phyloP scores from a whole-genome alignment of 2,329 filamentous ascomycete genomes.

The Penicillium freii region DNA sequence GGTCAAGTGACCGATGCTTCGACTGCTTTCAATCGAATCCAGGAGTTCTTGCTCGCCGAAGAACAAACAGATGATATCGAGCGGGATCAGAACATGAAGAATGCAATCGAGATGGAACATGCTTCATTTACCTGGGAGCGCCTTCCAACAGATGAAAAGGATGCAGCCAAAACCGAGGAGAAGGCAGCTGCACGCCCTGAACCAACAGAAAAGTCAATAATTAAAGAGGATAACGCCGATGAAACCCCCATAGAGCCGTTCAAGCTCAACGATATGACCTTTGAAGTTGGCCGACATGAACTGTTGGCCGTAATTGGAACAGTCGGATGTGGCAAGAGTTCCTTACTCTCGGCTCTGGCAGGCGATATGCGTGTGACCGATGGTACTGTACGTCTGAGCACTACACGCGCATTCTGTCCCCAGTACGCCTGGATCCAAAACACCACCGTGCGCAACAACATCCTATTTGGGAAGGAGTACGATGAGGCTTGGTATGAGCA shows the following conservation, averaged over 20 bases:
- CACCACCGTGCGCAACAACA: slow-evolving; percentile 80
- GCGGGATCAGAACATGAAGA: slow-evolving; percentile 52
- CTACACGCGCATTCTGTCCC: slow-evolving; percentile 83
- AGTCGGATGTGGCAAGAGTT: slow-evolving; percentile 83
- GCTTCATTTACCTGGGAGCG: slow-evolving; percentile 70
- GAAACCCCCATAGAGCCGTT: slow-evolving; percentile 38
- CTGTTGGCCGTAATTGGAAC: slow-evolving; percentile 61
- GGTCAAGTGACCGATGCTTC: slow-evolving; percentile 88
- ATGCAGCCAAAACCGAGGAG: slow-evolving; percentile 21
- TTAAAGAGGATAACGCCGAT: slow-evolving; percentile 11
- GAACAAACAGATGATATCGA: slow-evolving; percentile 72
- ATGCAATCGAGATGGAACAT: slow-evolving; percentile 65
- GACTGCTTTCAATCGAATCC: slow-evolving; percentile 77
- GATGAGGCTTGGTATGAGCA: slow-evolving; percentile 75
- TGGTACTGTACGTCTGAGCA: slow-evolving; percentile 76
- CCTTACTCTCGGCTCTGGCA: slow-evolving; percentile 80
- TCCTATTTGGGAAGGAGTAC: slow-evolving; percentile 79
- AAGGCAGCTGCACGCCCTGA: slow-evolving; percentile 46
- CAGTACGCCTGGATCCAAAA: slow-evolving; percentile 99
- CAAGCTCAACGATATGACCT: slow-evolving; percentile 39
- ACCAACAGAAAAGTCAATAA: slow-evolving; percentile 12
- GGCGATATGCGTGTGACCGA: slow-evolving; percentile 77
- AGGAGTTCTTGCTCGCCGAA: slow-evolving; percentile 84
- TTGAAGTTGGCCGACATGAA: slow-evolving; percentile 40
- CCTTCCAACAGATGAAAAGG: slow-evolving; percentile 22